These are phyloP conservation scores for Schwanniomyces sp. DNA, from an alignment of 805 yeast genomes.

Conservation along the genomic window DNA sequence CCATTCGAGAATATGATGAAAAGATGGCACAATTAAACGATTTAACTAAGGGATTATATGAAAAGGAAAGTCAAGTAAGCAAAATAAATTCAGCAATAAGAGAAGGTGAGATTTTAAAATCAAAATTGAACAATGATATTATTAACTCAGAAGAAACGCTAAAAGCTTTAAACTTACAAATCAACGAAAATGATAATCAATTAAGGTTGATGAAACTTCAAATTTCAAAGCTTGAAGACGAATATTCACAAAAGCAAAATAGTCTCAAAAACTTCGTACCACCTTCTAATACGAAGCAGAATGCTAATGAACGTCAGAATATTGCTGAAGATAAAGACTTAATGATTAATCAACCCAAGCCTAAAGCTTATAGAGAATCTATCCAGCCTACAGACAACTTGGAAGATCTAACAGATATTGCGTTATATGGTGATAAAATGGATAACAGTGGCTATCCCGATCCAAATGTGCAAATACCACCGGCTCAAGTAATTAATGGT, in stretches of 20 bases:
- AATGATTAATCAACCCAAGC: neutral
- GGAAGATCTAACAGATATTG: constrained; percentile 38
- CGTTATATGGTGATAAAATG: constrained; percentile 34
- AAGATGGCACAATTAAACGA: constrained; percentile 18
- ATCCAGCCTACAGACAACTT: constrained; percentile 22
- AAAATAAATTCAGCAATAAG: constrained; percentile 14
- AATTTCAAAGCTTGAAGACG: neutral
- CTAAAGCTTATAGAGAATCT: constrained; percentile 13
- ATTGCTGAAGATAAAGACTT: neutral
- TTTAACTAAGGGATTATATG: constrained; percentile 18
- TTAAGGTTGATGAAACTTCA: neutral
- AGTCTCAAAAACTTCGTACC: neutral
- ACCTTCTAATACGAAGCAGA: neutral
- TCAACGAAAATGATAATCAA: constrained; percentile 12
- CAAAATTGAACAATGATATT: constrained; percentile 22
- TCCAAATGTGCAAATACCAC: neutral
- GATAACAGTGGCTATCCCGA: constrained; percentile 16
- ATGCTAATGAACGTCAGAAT: neutral
- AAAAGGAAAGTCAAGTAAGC: constrained; percentile 14
- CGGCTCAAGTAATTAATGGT: neutral
- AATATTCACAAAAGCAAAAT: neutral
- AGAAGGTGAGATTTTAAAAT: constrained; percentile 19
- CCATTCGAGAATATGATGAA: constrained; percentile 14
- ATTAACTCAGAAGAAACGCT: constrained; percentile 16
- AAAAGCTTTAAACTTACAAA: constrained; percentile 13